Evolutionary conservation across 176 grass and related monocot species (phyloP).

Genomic region (Saccharum officinarum): DNA sequence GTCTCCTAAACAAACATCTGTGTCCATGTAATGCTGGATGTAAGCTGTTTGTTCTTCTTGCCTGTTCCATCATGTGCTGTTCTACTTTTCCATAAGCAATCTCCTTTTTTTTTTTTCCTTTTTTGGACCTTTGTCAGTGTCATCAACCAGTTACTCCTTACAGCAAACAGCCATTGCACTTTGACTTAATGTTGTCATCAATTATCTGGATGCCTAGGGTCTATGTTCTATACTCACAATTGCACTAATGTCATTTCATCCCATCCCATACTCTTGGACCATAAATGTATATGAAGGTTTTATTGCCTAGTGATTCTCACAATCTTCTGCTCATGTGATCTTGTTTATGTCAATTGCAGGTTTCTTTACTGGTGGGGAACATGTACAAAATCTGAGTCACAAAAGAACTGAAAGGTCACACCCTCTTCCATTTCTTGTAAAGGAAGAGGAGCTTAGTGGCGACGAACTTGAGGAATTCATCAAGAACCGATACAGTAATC

Average conservation of each 20-base stretch:
- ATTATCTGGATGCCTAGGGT: neutral
- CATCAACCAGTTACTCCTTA: neutral
- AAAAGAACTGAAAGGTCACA: slow-evolving; percentile 60
- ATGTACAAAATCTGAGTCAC: slow-evolving; percentile 27
- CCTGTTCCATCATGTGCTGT: neutral
- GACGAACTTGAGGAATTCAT: slow-evolving; percentile 92
- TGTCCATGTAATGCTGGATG: too few relatives aligned
- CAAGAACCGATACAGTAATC: slow-evolving; percentile 60
- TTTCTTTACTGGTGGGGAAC: slow-evolving; percentile 40
- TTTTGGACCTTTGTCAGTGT: neutral
- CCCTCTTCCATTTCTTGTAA: slow-evolving; percentile 84
- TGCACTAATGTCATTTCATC: slow-evolving; percentile 17
- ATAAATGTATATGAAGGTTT: slow-evolving; percentile 2
- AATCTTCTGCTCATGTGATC: slow-evolving; percentile 22
- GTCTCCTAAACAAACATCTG: too few relatives aligned
- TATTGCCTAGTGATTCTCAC: neutral
- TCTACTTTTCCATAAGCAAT: neutral
- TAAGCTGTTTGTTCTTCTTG: neutral
- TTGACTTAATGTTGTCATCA: neutral
- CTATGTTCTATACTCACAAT: neutral
- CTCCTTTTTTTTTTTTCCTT: neutral
- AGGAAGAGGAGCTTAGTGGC: slow-evolving; percentile 90
- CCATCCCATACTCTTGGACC: neutral
- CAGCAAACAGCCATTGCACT: neutral
- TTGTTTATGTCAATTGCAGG: slow-evolving; percentile 24